Percentiles rank a stretch among this genome's conserved stretches.
These are phyloP conservation scores for Teunomyces barrocoloradensis DNA, from an alignment of 805 yeast species.

Conservation along the genomic window DNA sequence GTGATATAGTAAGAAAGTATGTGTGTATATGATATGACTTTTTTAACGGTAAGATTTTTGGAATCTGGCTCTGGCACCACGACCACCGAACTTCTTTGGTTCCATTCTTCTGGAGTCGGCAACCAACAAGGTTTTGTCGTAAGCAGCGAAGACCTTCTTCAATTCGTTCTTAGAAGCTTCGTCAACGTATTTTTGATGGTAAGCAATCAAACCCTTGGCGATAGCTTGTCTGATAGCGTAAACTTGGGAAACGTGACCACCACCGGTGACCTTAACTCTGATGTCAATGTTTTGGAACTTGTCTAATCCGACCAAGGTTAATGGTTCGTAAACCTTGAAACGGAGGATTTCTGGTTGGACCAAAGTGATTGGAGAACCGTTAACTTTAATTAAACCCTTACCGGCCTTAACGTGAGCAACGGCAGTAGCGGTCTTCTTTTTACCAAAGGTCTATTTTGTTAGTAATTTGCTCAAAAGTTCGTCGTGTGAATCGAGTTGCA, in stretches of 20 bases:
- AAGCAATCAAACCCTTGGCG: constrained; percentile 99
- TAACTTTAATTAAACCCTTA: constrained; percentile 98
- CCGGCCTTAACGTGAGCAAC: constrained; percentile 99
- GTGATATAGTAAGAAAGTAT: constrained; percentile 7
- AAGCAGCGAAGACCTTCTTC: constrained; percentile 94
- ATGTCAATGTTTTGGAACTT: constrained; percentile 97
- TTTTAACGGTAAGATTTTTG: constrained; percentile 99
- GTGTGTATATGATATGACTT: constrained; percentile 16
- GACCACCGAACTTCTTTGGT: constrained; percentile 99
- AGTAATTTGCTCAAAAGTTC: constrained; percentile 10
- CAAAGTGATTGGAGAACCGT: constrained; percentile 98
- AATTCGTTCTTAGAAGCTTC: constrained; percentile 99
- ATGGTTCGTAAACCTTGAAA: constrained; percentile 99
- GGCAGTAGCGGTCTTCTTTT: constrained; percentile 99
- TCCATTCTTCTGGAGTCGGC: constrained; percentile 99
- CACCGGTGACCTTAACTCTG: constrained; percentile 99
- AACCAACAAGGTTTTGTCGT: constrained; percentile 99
- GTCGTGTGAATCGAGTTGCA: not conserved
- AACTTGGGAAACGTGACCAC: constrained; percentile 99
- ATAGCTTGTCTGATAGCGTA: constrained; percentile 99
- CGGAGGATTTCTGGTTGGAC: constrained; percentile 99
- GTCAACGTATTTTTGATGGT: constrained; percentile 98
- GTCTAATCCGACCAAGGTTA: constrained; percentile 96
- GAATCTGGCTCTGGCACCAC: constrained; percentile 99
- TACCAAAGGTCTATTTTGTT: constrained; percentile 88